These are phyloP conservation scores for Pseudozyma sp. DNA, from an alignment of 1,284 basidiomycete species.

Conservation along the genomic window DNA sequence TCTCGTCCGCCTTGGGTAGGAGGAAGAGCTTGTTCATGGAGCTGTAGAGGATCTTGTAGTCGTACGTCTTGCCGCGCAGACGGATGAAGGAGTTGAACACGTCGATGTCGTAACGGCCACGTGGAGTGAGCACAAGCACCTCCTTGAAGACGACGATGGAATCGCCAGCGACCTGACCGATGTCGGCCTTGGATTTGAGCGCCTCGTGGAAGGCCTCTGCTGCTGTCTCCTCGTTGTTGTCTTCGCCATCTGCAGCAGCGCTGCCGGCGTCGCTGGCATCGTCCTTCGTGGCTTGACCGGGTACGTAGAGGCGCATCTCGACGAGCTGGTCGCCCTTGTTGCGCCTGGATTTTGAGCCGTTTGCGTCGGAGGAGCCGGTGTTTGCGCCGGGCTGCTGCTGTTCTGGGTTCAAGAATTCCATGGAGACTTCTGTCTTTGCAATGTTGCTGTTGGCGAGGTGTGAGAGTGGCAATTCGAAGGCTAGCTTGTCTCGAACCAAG, in stretches of 20 bases:
- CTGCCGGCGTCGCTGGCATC: slow-evolving; percentile 71
- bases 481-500: slow-evolving; percentile 86
- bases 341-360: slow-evolving; percentile 48
- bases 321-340: slow-evolving; percentile 77
- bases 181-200: slow-evolving; percentile 96
- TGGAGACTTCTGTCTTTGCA: slow-evolving; percentile 94
- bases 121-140: slow-evolving; percentile 93
- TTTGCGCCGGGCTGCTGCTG: slow-evolving; percentile 67
- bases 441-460: slow-evolving; percentile 97
- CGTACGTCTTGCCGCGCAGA: slow-evolving; percentile 96
- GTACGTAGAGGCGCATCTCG: slow-evolving; percentile 96
- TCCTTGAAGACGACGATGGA: slow-evolving; percentile 96
- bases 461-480: slow-evolving; percentile 89
- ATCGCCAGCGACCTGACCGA: slow-evolving; percentile 90
- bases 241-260: slow-evolving; percentile 70
- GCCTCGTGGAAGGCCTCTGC: slow-evolving; percentile 96
- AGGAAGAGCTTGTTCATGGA: slow-evolving; percentile 92
- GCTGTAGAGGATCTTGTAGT: slow-evolving; percentile 95
- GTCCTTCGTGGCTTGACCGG: slow-evolving; percentile 76
- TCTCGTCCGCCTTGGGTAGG: slow-evolving; percentile 91
- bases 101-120: slow-evolving; percentile 95
- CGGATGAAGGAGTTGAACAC: slow-evolving; percentile 96
- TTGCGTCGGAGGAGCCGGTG: slow-evolving; percentile 61
- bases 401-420: slow-evolving; percentile 82
- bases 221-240: slow-evolving; percentile 76